A percentile compares a stretch with the other conserved stretches of the same genome.
Conservation (phyloP, 352 stramenopile species). For the Aphanomyces euteiches region DNA sequence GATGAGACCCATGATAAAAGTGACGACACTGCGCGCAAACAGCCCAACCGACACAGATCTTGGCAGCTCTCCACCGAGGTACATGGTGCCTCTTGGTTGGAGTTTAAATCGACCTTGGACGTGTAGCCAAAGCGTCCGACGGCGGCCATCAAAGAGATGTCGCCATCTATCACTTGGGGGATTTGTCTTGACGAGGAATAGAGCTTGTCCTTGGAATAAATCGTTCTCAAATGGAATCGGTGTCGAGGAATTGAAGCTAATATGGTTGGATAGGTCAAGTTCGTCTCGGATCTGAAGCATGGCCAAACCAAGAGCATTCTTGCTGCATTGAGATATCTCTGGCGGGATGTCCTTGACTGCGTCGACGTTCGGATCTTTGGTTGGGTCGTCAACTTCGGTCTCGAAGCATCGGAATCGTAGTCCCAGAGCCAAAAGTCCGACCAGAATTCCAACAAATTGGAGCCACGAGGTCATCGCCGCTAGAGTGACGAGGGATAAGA, state of each 20-base stretch:
- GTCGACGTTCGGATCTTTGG: too few species aligned
- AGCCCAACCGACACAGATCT: slow-evolving; percentile 56
- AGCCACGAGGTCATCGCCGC: too few species aligned
- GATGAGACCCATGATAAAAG: slow-evolving; percentile 76
- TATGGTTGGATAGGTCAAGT: not conserved
- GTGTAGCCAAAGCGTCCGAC: slow-evolving; percentile 85
- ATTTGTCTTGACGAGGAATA: slow-evolving; percentile 77
- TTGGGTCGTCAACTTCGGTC: too few species aligned
- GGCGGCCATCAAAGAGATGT: slow-evolving; percentile 55
- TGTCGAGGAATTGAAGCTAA: slow-evolving; percentile 56
- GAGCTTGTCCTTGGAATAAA: slow-evolving; percentile 69
- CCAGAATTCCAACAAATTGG: too few species aligned
- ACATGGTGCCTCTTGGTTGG: slow-evolving; percentile 50
- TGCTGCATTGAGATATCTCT: too few species aligned
- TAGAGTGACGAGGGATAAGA: too few species aligned
- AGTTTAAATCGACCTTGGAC: slow-evolving; percentile 82
- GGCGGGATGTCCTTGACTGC: too few species aligned
- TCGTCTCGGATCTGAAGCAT: slow-evolving; percentile 9
- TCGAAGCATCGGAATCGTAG: too few species aligned
- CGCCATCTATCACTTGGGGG: slow-evolving; percentile 52
- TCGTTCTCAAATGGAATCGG: slow-evolving; percentile 83
- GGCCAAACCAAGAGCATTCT: not conserved
- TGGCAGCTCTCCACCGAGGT: slow-evolving; percentile 70
- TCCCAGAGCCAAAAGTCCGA: too few species aligned
- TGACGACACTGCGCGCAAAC: slow-evolving; percentile 70